Conservation (phyloP, 345 rosid species). For the Streptanthus diversifolius region DNA sequence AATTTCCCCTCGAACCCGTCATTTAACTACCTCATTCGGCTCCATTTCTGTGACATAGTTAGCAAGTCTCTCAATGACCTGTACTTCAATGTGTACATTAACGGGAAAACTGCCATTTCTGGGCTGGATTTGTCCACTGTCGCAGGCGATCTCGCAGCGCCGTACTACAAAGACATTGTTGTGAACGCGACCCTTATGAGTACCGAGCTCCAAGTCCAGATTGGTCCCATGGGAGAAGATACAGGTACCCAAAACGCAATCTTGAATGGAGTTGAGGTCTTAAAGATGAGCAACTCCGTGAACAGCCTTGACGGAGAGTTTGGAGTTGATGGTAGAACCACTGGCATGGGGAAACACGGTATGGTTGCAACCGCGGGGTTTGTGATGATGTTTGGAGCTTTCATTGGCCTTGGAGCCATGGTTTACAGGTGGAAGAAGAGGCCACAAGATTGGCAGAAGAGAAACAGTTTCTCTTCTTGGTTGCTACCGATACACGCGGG, state of each 20-base stretch:
- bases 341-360: slow-evolving; percentile 32
- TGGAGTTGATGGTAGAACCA: slow-evolving; percentile 54
- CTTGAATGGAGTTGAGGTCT: slow-evolving; percentile 64
- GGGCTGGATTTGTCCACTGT: slow-evolving; percentile 61
- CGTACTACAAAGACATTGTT: slow-evolving; percentile 72
- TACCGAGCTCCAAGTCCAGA: slow-evolving; percentile 46
- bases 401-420: slow-evolving; percentile 81
- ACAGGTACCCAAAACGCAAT: slow-evolving; percentile 57
- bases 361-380: slow-evolving; percentile 74
- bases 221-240: slow-evolving; percentile 59
- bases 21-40: slow-evolving; percentile 53
- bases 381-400: slow-evolving; percentile 86
- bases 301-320: slow-evolving; percentile 76
- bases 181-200: slow-evolving; percentile 49
- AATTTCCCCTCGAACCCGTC: slow-evolving; percentile 50
- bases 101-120: slow-evolving; percentile 59
- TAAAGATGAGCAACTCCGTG: slow-evolving; percentile 73
- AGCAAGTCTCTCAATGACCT: slow-evolving; percentile 67
- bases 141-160: slow-evolving; percentile 40
- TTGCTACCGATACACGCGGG: slow-evolving; percentile 71
- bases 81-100: slow-evolving; percentile 69
- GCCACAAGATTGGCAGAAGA: slow-evolving; percentile 81
- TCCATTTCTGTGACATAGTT: slow-evolving; percentile 79
- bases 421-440: slow-evolving; percentile 73
- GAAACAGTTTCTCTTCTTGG: slow-evolving; percentile 84